A percentile compares a stretch with the other conserved stretches of the same genome.
These are phyloP conservation scores for Globisporangium abappressorium DNA, from an alignment of 352 stramenopile genomes.

Conservation along the genomic window DNA sequence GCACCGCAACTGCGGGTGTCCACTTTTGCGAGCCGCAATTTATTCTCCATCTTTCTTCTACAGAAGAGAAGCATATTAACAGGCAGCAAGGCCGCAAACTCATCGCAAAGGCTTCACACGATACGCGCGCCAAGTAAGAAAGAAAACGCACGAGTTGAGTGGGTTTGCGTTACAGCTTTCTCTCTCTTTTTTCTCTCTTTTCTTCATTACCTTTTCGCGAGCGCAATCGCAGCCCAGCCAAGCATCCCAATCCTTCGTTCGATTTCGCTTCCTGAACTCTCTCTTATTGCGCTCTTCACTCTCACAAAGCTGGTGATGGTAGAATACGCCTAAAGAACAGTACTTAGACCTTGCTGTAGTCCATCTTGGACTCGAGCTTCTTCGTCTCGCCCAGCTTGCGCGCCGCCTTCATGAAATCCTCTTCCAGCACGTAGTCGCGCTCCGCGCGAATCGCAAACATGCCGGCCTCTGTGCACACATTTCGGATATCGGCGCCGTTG, in stretches of 20 bases:
- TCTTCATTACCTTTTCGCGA: background rate
- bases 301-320: background rate
- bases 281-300: background rate
- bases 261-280: background rate
- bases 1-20: too few species aligned
- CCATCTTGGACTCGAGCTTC: conserved; percentile 99
- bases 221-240: background rate
- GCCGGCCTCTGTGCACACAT: conserved; percentile 96
- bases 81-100: too few species aligned
- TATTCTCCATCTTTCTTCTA: too few species aligned
- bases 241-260: background rate
- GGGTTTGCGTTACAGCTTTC: background rate
- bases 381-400: conserved; percentile 99
- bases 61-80: too few species aligned
- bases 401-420: conserved; percentile 99
- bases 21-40: too few species aligned
- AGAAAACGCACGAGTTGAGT: background rate
- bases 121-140: background rate
- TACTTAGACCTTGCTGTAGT: conserved; percentile 99
- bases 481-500: conserved; percentile 99
- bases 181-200: background rate
- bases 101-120: background rate
- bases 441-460: conserved; percentile 99
- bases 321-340: background rate
- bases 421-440: conserved; percentile 98